A percentile compares a stretch with the other conserved stretches of the same genome.
Evolutionary conservation across 2,329 filamentous ascomycete species (phyloP).

Genomic region (Fusarium tjaetaba): DNA sequence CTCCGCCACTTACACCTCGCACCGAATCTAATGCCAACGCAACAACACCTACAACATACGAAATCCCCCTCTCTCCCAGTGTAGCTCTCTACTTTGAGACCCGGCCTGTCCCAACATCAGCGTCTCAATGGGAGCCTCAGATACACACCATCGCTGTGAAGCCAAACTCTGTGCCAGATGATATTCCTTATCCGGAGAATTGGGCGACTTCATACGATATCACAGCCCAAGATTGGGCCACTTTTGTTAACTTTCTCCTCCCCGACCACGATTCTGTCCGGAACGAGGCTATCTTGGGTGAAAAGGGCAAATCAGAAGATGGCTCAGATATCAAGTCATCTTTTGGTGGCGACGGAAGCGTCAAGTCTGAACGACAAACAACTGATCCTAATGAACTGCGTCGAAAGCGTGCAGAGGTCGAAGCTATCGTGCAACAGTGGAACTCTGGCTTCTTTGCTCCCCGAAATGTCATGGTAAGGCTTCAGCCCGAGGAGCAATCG

Average conservation of each 20-base stretch:
- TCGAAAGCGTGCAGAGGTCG: constrained; percentile 45
- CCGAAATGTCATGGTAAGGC: constrained; percentile 56
- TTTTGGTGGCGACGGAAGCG: constrained; percentile 5
- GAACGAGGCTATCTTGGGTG: constrained; percentile 60
- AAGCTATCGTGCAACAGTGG: constrained; percentile 62
- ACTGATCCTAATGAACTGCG: constrained; percentile 36
- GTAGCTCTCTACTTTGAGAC: constrained; percentile 57
- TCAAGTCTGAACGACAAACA: neutral
- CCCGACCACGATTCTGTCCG: constrained; percentile 56
- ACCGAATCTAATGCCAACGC: constrained; percentile 38
- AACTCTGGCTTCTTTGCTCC: constrained; percentile 66
- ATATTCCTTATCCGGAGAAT: constrained; percentile 55
- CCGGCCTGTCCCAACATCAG: constrained; percentile 49
- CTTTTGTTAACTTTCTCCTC: constrained; percentile 66
- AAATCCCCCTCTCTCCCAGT: constrained; percentile 35
- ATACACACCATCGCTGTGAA: constrained; percentile 50
- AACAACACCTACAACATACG: constrained; percentile 16
- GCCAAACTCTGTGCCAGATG: constrained; percentile 50
- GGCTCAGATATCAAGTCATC: constrained; percentile 42
- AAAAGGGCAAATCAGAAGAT: constrained; percentile 58
- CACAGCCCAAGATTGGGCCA: constrained; percentile 65
- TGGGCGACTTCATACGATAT: constrained; percentile 56
- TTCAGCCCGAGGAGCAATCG: constrained; percentile 39
- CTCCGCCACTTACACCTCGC: constrained; percentile 61
- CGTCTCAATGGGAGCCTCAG: constrained; percentile 40